Percentiles rank a stretch among this genome's conserved stretches.
phyloP scores from a whole-genome alignment of 129 eudicot species.

The Oenanthe sinensis region DNA sequence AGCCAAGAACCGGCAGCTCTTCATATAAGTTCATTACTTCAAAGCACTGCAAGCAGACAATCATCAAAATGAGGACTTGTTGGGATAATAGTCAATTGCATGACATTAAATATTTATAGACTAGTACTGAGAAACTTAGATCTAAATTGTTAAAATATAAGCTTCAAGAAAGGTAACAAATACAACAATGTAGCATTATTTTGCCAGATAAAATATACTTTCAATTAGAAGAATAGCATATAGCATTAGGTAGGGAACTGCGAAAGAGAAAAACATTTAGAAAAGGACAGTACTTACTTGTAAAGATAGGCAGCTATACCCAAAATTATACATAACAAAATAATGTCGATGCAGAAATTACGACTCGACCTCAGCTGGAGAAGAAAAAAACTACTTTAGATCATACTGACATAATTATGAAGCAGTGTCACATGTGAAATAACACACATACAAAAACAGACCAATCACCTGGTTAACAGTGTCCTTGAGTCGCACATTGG shows the following conservation, averaged over 20 bases:
- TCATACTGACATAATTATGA: not conserved
- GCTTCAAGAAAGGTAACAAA: not conserved
- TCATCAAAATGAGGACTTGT: conserved; percentile 14
- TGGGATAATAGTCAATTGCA: not conserved
- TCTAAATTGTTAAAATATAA: not conserved
- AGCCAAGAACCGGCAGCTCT: conserved; percentile 11
- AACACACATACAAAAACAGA: conserved; percentile 2
- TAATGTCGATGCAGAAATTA: conserved; percentile 72
- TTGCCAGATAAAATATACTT: not conserved
- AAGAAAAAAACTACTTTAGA: not conserved
- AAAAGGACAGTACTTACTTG: conserved; percentile 41
- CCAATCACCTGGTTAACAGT: conserved; percentile 79
- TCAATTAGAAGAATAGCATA: not conserved
- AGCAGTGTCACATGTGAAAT: not conserved
- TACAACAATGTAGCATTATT: not conserved
- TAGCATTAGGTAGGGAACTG: not conserved
- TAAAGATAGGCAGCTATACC: conserved; percentile 79
- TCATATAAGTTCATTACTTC: conserved; percentile 31
- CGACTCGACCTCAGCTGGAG: conserved; percentile 80
- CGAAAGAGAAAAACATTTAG: not conserved
- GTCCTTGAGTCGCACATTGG: conserved; percentile 88
- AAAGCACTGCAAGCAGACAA: conserved; percentile 38
- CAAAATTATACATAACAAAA: conserved; percentile 62
- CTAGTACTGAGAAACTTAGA: not conserved
- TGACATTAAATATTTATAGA: not conserved